Percentiles rank a stretch among this genome's conserved stretches.
phyloP scores from a whole-genome alignment of 1,139 yeast genomes.

The Torulaspora globosa region DNA sequence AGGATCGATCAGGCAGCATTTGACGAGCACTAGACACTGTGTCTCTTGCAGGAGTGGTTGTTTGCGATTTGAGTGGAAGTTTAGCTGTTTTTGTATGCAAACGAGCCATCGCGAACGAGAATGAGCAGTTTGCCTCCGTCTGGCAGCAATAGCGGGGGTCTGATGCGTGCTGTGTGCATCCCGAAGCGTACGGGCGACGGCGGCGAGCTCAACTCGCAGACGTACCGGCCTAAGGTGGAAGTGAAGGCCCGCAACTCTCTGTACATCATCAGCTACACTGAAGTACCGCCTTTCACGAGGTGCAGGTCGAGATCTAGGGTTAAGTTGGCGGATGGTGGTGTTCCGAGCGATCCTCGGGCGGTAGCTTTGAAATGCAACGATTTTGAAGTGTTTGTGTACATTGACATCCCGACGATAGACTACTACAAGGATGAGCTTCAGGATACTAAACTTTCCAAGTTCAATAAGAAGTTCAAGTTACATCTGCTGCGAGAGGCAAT shows the following conservation, averaged over 20 bases:
- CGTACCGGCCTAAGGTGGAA: conserved; percentile 27
- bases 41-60: not conserved
- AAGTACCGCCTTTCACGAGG: conserved; percentile 16
- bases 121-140: conserved; percentile 5
- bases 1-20: not conserved
- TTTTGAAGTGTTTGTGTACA: conserved; percentile 29
- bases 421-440: conserved; percentile 35
- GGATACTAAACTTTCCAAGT: conserved; percentile 28
- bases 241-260: conserved; percentile 31
- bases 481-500: conserved; percentile 29
- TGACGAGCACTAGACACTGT: not conserved
- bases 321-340: conserved; percentile 1
- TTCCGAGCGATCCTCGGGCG: not conserved
- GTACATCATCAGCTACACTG: conserved; percentile 32
- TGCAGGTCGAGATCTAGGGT: conserved; percentile 5
- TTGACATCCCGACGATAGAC: conserved; percentile 38
- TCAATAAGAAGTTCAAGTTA: conserved; percentile 33
- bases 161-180: conserved; percentile 7
- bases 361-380: conserved; percentile 6
- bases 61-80: not conserved
- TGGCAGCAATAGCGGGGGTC: conserved; percentile 1
- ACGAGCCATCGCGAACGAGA: not conserved
- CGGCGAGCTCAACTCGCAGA: not conserved
- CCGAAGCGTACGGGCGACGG: not conserved
- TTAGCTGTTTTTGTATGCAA: not conserved